Conservation (phyloP, 2,329 filamentous ascomycete genomes). For the Colletotrichum coccodes region DNA sequence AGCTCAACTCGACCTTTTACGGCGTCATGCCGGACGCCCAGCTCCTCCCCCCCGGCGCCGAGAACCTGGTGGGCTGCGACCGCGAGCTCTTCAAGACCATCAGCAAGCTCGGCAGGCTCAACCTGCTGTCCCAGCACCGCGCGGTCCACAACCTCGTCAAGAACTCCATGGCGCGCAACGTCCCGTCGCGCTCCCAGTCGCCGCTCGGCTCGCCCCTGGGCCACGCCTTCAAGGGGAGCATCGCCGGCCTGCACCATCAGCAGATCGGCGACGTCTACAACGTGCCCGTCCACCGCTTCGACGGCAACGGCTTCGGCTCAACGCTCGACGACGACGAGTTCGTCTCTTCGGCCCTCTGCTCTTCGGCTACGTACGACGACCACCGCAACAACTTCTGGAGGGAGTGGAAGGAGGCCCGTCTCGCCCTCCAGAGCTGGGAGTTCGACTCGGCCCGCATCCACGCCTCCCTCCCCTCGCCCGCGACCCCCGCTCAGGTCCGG, state of each 20-base stretch:
- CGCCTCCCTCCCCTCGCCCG: slow-evolving; percentile 58
- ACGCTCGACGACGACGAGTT: slow-evolving; percentile 66
- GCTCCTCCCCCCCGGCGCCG: slow-evolving; percentile 69
- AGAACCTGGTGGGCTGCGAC: slow-evolving; percentile 91
- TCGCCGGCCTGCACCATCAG: slow-evolving; percentile 39
- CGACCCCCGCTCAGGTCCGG: slow-evolving; percentile 70
- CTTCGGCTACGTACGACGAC: slow-evolving; percentile 64
- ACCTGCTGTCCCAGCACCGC: slow-evolving; percentile 80
- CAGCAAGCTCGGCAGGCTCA: slow-evolving; percentile 83
- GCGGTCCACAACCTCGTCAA: slow-evolving; percentile 54
- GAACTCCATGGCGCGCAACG: slow-evolving; percentile 33
- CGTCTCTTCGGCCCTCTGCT: slow-evolving; percentile 50
- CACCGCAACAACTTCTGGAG: slow-evolving; percentile 78
- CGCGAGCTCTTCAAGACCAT: slow-evolving; percentile 87
- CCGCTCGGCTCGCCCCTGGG: slow-evolving; percentile 53
- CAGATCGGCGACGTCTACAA: slow-evolving; percentile 43
- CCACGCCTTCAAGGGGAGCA: slow-evolving; percentile 52
- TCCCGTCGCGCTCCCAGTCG: slow-evolving; percentile 46
- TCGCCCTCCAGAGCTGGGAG: slow-evolving; percentile 83
- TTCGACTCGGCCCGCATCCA: slow-evolving; percentile 69
- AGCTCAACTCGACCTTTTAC: slow-evolving; percentile 76
- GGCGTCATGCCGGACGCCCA: slow-evolving; percentile 60
- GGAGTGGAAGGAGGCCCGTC: slow-evolving; percentile 85
- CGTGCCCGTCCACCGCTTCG: slow-evolving; percentile 67
- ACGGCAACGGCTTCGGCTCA: slow-evolving; percentile 73